Base-by-base conservation (phyloP, 2,329 filamentous ascomycete genomes). In the Diaporthe nobilis region DNA sequence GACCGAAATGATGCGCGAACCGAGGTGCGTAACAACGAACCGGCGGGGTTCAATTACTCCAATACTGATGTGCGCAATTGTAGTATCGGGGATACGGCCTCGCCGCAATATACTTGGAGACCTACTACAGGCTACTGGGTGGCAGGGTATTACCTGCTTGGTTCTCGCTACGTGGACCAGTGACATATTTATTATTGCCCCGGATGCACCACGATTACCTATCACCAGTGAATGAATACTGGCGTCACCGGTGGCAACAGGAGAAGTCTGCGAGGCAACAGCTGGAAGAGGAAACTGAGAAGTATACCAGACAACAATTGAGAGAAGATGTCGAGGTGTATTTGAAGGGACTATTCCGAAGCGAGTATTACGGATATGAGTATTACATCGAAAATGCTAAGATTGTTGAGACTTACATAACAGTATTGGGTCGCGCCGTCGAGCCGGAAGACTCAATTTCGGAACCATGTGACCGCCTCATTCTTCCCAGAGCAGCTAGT, bases 81-180 rank as follows among this genome's bases (percentile, higher is more conserved):
- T 28, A 70, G 65, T 70, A 70, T 4, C 22, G n/a, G 4, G 65
- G 65, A 15, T 8, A 12, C 3, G 31, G 34, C n/a, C 47, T 70
- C 8, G 47, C 47, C 12, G 2, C 65, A 28, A 25, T 20, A 13
- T 55, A 42, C 17, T 28, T 70, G 3, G 13, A 42, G 1, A 22
- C 8, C 15, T 70, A 55, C n/a, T 70, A 70, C 34, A 55, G 65
- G 39, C n/a, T 70, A 1, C 34, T 70, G 31, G 65, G 49, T 12
- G 34, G 34, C 8, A 53, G 31, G 8, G 10, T 55, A 12, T 20
- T 70, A 17, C 65, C 65, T 1, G 15, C 22, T 2, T 70, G 65
- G 65, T 70, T 55, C n/a, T 42, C 47, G 3, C 34, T 70, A 8
- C 28, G 17, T 2, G 65, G 65, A 20, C 22, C 47, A 10, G 49